Conservation (phyloP, 2,329 filamentous ascomycete species). For the Corinectria fuckeliana region DNA sequence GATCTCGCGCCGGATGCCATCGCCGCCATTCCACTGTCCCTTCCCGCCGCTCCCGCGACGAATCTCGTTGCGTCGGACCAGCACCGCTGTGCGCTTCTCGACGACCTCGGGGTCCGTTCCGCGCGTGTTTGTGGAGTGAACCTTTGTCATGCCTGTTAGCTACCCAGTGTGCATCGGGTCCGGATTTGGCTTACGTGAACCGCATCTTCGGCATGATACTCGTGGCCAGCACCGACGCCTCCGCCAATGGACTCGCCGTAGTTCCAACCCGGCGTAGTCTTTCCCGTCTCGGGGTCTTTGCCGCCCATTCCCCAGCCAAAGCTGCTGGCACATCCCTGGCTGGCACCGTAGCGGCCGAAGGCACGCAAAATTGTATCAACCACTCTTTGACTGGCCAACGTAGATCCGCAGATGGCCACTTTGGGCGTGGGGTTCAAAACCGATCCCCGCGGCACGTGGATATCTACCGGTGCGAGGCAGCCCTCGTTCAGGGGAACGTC, state of each 20-base stretch:
- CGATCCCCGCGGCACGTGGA: slow-evolving; percentile 41
- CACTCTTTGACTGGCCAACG: slow-evolving; percentile 49
- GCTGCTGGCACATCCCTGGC: slow-evolving; percentile 43
- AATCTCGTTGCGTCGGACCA: slow-evolving; percentile 42
- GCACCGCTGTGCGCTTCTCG: slow-evolving; percentile 44
- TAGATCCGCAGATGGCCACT: slow-evolving; percentile 63
- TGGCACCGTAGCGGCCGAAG: slow-evolving; percentile 33
- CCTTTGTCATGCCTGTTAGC: background rate
- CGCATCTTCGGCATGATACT: slow-evolving; percentile 39
- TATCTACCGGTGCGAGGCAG: slow-evolving; percentile 44
- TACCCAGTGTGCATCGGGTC: background rate
- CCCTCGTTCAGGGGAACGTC: slow-evolving; percentile 51
- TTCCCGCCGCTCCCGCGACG: slow-evolving; percentile 39
- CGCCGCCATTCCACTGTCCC: slow-evolving; percentile 42
- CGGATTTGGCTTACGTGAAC: slow-evolving; percentile 25
- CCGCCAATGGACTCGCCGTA: slow-evolving; percentile 38
- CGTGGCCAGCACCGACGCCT: slow-evolving; percentile 42
- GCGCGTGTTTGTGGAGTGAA: slow-evolving; percentile 44
- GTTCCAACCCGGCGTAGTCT: slow-evolving; percentile 67
- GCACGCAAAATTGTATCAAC: slow-evolving; percentile 43
- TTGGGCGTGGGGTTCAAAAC: slow-evolving; percentile 44
- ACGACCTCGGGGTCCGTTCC: slow-evolving; percentile 44
- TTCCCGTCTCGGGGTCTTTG: slow-evolving; percentile 34
- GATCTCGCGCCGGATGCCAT: slow-evolving; percentile 45
- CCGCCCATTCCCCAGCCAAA: slow-evolving; percentile 46